Percentiles rank a stretch among this genome's conserved stretches.
Conservation (phyloP, 768 basidiomycete species). For the Pisolithus sp. region DNA sequence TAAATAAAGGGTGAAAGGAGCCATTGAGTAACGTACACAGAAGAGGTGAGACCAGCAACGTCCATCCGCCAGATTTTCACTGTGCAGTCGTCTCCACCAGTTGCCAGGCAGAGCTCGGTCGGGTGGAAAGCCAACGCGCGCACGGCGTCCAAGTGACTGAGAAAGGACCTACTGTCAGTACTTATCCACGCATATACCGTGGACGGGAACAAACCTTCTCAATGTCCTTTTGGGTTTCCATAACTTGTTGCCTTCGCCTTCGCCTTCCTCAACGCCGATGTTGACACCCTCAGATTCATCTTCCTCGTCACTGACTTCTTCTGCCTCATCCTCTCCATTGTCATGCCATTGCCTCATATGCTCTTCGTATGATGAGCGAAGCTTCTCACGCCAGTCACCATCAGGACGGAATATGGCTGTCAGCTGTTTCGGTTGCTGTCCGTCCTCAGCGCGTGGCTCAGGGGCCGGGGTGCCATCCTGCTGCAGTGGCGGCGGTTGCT, state of each 20-base stretch:
- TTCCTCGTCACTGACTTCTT: constrained; percentile 65
- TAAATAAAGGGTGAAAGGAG: constrained; percentile 4
- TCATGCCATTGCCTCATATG: constrained; percentile 37
- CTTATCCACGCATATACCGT: not conserved
- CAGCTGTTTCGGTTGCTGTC: constrained; percentile 21
- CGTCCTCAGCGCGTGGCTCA: constrained; percentile 7
- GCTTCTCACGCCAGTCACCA: constrained; percentile 81
- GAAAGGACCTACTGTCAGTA: constrained; percentile 6
- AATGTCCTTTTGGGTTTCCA: constrained; percentile 87
- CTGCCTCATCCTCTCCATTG: constrained; percentile 52
- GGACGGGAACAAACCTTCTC: constrained; percentile 62
- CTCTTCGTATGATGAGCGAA: constrained; percentile 57
- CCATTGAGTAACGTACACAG: constrained; percentile 51
- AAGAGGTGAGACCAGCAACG: constrained; percentile 63
- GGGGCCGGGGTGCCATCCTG: constrained; percentile 13
- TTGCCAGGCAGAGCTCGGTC: constrained; percentile 78
- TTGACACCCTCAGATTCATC: constrained; percentile 47
- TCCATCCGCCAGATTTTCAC: constrained; percentile 96
- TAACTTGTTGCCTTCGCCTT: constrained; percentile 62
- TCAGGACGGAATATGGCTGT: constrained; percentile 87
- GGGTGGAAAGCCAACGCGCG: constrained; percentile 88
- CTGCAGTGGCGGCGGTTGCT: not conserved
- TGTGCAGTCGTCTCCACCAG: constrained; percentile 91
- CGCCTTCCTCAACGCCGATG: constrained; percentile 56
- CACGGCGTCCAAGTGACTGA: constrained; percentile 89